Evolutionary conservation across 139 green algal genomes (phyloP).

Genomic region (Chloropicon primus): DNA sequence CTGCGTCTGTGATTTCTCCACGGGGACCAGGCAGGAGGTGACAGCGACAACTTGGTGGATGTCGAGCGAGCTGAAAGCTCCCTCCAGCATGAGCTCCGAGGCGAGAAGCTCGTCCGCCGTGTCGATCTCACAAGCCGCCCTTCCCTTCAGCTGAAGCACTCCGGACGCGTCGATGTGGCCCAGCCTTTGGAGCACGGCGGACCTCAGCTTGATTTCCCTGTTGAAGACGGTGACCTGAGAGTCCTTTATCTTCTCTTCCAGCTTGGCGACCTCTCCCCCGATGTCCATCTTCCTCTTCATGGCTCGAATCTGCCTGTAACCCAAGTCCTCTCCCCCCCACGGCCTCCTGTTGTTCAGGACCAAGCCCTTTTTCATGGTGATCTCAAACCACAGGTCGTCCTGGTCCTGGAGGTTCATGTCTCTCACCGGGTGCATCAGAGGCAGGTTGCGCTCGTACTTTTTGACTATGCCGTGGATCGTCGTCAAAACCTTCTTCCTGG

Average conservation of each 20-base stretch:
- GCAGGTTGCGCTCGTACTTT: conserved; percentile 32
- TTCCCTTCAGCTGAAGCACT: conserved; percentile 58
- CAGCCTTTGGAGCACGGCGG: conserved; percentile 63
- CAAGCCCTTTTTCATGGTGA: conserved; percentile 9
- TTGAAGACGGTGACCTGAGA: conserved; percentile 14
- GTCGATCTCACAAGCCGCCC: conserved; percentile 50
- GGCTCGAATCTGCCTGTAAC: neutral
- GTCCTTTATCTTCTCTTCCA: conserved; percentile 16
- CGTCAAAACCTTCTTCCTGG: conserved; percentile 34
- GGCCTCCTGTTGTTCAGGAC: neutral
- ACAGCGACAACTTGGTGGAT: conserved; percentile 48
- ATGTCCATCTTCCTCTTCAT: neutral
- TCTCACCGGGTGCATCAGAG: conserved; percentile 58
- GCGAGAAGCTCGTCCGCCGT: conserved; percentile 69
- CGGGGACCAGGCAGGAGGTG: conserved; percentile 45
- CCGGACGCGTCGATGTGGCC: conserved; percentile 57
- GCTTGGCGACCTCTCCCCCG: conserved; percentile 15
- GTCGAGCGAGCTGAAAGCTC: conserved; percentile 40
- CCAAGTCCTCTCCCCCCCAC: neutral
- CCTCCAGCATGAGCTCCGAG: conserved; percentile 71
- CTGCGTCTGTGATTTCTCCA: conserved; percentile 51
- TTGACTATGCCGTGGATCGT: conserved; percentile 22
- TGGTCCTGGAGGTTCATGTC: conserved; percentile 68
- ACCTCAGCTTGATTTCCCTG: conserved; percentile 30
- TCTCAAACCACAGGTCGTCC: conserved; percentile 10